Evolutionary conservation across 225 moss, liverwort and hornwort genomes (phyloP), one percentile per base, ranked within the genome.

Genomic region (Antitrichia curtipendula): DNA sequence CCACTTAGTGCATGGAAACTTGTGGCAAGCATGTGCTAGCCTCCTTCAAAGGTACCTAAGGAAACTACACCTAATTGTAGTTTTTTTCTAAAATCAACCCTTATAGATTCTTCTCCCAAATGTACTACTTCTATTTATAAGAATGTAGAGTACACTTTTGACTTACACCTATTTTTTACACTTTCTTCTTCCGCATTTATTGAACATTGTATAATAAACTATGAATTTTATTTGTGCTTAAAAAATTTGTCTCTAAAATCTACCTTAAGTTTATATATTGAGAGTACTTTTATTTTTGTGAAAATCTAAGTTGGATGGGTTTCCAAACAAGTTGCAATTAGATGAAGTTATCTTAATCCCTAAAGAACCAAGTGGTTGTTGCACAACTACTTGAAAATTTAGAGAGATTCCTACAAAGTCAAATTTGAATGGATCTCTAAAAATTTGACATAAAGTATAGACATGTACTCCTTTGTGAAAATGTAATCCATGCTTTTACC

Each of bases 341-440:
- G 13, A 13, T 69, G 24, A 40, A 69, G 13, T 40, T 13, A 40
- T 66, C 4, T 3, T 8, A 41, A 41, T 5, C 2, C 4, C 23
- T 23, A 38, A 7, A 22, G 22, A 21, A 20, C 66, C 13, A 32
- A 63, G 32, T 63, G 8, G 63, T 32, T 1, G 0, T 63, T 32
- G 24, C 22, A 22, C 22, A 7, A 66, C 38, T 3, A 40, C 14
- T 24, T 69, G 24, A 40, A 40, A 69, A 40, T 69, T 69, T 8
- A 13, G 1, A 1, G 0, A 34, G 1, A 34, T 18, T 64, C 18
- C 34, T 18, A 64, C 0, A 0, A 34, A 64, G 34, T 34, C 34
- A 64, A 34, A 18, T 34, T 63, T 34, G 64, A 64, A 64, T 64
- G 5, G 5, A 64, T 19, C 34, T 64, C 9, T 9, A 21, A 64